Percentiles rank a stretch among this genome's conserved stretches.
Conservation (phyloP, 1,284 basidiomycete genomes). For the Leccinum subspadiceum region DNA sequence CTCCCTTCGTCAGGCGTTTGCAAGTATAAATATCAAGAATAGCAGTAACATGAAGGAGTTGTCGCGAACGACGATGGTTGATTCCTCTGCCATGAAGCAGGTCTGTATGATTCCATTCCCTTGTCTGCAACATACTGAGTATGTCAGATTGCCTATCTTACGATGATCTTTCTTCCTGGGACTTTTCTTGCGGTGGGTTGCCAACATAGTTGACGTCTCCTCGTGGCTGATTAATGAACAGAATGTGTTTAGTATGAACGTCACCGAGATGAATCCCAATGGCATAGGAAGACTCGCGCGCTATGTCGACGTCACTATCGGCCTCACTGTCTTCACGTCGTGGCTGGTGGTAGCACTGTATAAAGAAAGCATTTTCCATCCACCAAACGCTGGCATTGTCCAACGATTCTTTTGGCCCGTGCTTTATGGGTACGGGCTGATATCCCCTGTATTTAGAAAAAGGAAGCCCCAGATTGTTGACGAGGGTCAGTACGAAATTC, state of each 20-base stretch:
- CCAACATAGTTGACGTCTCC: neutral
- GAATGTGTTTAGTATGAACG: conserved; percentile 40
- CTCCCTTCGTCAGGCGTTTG: conserved; percentile 40
- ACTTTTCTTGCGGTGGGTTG: conserved; percentile 39
- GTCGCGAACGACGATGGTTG: conserved; percentile 45
- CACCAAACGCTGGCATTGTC: neutral
- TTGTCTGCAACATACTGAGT: conserved; percentile 2
- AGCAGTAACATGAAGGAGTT: conserved; percentile 44
- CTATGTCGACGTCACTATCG: conserved; percentile 43
- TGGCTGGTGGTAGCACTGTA: conserved; percentile 43
- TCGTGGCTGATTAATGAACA: conserved; percentile 12
- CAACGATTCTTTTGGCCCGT: conserved; percentile 21
- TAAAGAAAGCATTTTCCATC: conserved; percentile 25
- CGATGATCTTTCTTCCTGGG: conserved; percentile 33
- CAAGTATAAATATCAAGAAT: conserved; percentile 48
- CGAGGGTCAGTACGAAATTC: neutral
- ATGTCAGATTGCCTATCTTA: conserved; percentile 31
- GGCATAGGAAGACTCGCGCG: conserved; percentile 34
- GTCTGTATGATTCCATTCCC: conserved; percentile 12
- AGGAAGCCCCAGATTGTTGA: neutral
- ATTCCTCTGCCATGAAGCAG: conserved; percentile 53
- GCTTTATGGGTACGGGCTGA: conserved; percentile 2
- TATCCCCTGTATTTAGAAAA: conserved; percentile 1
- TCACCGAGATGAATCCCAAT: conserved; percentile 36
- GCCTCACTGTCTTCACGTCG: conserved; percentile 47